Conservation (phyloP, 2,329 filamentous ascomycete species). For the Nemania sp. region DNA sequence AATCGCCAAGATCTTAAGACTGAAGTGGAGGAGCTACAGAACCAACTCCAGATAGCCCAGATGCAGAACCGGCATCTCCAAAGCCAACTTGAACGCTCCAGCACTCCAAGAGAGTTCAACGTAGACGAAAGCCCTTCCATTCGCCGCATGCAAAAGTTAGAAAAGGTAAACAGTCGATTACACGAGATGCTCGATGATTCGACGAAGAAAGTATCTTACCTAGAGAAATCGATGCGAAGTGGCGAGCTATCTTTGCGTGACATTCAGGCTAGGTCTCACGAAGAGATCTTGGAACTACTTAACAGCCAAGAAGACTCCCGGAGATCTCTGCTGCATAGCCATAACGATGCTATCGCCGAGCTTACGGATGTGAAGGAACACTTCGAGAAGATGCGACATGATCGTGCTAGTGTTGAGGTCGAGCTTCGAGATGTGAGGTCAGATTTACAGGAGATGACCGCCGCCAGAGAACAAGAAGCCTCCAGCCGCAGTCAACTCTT, state of each 20-base stretch:
- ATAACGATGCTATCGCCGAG: slow-evolving; percentile 87
- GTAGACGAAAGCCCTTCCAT: slow-evolving; percentile 83
- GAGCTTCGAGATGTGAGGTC: slow-evolving; percentile 86
- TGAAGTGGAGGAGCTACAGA: slow-evolving; percentile 92
- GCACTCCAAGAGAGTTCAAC: slow-evolving; percentile 69
- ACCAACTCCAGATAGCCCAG: slow-evolving; percentile 90
- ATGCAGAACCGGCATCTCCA: slow-evolving; percentile 97
- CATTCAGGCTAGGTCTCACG: slow-evolving; percentile 91
- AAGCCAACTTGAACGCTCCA: slow-evolving; percentile 80
- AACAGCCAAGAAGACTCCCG: slow-evolving; percentile 93
- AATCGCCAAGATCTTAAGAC: slow-evolving; percentile 90
- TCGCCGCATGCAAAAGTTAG: slow-evolving; percentile 87
- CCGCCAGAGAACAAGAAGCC: slow-evolving; percentile 85
- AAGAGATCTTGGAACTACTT: slow-evolving; percentile 91
- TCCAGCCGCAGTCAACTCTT: slow-evolving; percentile 89
- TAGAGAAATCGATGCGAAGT: slow-evolving; percentile 87
- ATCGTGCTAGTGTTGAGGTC: slow-evolving; percentile 82
- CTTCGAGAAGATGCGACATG: slow-evolving; percentile 87
- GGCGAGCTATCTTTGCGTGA: slow-evolving; percentile 91
- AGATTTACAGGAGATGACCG: slow-evolving; percentile 83
- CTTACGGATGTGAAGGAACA: slow-evolving; percentile 87
- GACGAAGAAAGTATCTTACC: slow-evolving; percentile 86
- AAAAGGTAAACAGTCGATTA: slow-evolving; percentile 89
- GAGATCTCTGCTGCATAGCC: slow-evolving; percentile 81
- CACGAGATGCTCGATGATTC: slow-evolving; percentile 97